Conservation (phyloP, 129 eudicot species). For the Lactuca saligna region DNA sequence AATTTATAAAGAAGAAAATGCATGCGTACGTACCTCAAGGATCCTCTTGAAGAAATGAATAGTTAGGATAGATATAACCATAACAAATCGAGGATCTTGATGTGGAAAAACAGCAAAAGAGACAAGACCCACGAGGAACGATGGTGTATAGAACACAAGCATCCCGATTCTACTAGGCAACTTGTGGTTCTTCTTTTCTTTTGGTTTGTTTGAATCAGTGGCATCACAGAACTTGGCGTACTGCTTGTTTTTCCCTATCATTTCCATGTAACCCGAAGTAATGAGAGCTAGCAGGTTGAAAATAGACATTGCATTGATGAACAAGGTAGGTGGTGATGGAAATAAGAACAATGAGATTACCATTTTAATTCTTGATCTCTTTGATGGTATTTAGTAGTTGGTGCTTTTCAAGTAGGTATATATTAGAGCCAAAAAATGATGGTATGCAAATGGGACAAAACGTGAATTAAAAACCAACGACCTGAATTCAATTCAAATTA, state of each 20-base stretch:
- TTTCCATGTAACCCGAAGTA: slow-evolving; percentile 32
- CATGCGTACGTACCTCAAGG: slow-evolving; percentile 14
- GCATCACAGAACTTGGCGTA: slow-evolving; percentile 55
- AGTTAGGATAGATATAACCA: slow-evolving; percentile 7
- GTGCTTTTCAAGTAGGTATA: slow-evolving; percentile 38
- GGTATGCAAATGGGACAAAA: too few species aligned
- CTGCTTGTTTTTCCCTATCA: slow-evolving; percentile 44
- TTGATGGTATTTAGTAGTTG: not conserved
- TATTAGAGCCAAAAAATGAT: not conserved
- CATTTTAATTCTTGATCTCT: not conserved
- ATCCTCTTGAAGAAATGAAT: slow-evolving; percentile 25
- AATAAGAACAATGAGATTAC: slow-evolving; percentile 19
- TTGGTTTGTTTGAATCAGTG: not conserved
- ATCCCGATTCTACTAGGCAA: slow-evolving; percentile 51
- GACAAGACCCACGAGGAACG: slow-evolving; percentile 33
- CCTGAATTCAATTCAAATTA: too few species aligned
- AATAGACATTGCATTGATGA: slow-evolving; percentile 27
- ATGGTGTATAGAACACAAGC: slow-evolving; percentile 53
- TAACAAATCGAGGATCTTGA: slow-evolving; percentile 16
- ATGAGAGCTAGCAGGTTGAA: slow-evolving; percentile 13
- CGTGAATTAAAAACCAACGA: too few species aligned
- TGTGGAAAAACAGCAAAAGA: slow-evolving; percentile 2
- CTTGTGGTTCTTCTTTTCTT: not conserved
- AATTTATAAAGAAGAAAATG: not conserved
- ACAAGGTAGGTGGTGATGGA: slow-evolving; percentile 33